Percentiles rank a stretch among this genome's conserved stretches.
Evolutionary conservation across 2,329 filamentous ascomycete genomes (phyloP).

Genomic region (Penicillium sp.): DNA sequence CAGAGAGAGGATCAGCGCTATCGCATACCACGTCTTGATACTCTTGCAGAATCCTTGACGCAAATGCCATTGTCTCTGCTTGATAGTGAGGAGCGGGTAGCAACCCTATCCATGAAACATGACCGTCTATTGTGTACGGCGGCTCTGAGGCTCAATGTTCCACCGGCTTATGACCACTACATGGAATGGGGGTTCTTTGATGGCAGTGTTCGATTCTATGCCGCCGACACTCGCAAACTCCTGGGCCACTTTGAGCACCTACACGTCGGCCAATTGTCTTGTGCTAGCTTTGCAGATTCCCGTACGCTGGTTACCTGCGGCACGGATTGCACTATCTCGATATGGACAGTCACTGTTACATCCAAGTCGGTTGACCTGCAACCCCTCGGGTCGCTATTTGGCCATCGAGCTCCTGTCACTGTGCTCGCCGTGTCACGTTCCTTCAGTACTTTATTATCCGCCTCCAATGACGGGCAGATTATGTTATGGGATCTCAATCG

Average conservation of each 20-base stretch:
- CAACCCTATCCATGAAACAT: conserved; percentile 71
- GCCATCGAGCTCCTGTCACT: conserved; percentile 79
- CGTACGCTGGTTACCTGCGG: conserved; percentile 88
- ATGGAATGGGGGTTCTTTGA: conserved; percentile 96
- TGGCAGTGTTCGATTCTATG: conserved; percentile 86
- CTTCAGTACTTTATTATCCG: conserved; percentile 82
- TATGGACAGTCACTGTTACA: conserved; percentile 67
- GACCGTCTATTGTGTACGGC: conserved; percentile 81
- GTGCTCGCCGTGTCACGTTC: conserved; percentile 80
- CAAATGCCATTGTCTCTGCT: conserved; percentile 75
- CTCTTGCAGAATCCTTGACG: conserved; percentile 68
- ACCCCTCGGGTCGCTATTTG: conserved; percentile 77
- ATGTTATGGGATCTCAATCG: conserved; percentile 94
- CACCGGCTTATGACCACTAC: conserved; percentile 81
- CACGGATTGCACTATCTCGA: conserved; percentile 83
- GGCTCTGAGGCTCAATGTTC: conserved; percentile 79
- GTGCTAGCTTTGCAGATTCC: conserved; percentile 79
- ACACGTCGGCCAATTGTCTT: conserved; percentile 84
- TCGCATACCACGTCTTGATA: conserved; percentile 69
- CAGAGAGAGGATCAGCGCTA: conserved; percentile 65
- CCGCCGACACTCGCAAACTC: conserved; percentile 74
- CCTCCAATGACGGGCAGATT: conserved; percentile 74
- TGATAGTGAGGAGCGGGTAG: conserved; percentile 72
- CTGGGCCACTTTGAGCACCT: conserved; percentile 90
- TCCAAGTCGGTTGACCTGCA: conserved; percentile 73